Percentiles rank a stretch among this genome's conserved stretches.
Evolutionary conservation across 2,329 filamentous ascomycete species (phyloP).

Genomic region (Zasmidium citrigriseum): DNA sequence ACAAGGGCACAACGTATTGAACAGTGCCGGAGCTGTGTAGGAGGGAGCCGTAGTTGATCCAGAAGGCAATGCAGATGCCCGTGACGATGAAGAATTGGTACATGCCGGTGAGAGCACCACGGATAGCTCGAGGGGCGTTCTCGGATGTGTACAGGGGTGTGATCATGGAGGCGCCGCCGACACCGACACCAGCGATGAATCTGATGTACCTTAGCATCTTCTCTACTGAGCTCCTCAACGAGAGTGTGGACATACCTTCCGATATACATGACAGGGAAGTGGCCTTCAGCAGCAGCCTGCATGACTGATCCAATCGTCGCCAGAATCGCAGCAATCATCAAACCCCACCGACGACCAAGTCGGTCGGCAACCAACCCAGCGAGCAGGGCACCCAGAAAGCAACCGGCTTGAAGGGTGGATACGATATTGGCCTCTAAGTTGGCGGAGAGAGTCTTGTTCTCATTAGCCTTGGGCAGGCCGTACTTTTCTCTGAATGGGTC

Average conservation of each 20-base stretch:
- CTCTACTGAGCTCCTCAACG: neutral
- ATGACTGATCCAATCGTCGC: slow-evolving; percentile 71
- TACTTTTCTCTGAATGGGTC: slow-evolving; percentile 59
- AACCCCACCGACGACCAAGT: slow-evolving; percentile 68
- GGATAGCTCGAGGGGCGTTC: slow-evolving; percentile 39
- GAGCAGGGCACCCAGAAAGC: slow-evolving; percentile 70
- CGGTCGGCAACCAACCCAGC: slow-evolving; percentile 71
- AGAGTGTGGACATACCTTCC: slow-evolving; percentile 35
- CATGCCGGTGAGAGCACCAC: slow-evolving; percentile 60
- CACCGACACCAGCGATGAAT: slow-evolving; percentile 55
- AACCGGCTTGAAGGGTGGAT: slow-evolving; percentile 72
- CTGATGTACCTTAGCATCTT: slow-evolving; percentile 34
- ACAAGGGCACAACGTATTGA: slow-evolving; percentile 57
- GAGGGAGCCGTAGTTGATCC: slow-evolving; percentile 56
- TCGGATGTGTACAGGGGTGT: slow-evolving; percentile 62
- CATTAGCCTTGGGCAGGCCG: slow-evolving; percentile 41
- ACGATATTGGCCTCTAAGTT: slow-evolving; percentile 56
- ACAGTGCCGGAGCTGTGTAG: slow-evolving; percentile 50
- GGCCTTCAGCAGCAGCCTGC: slow-evolving; percentile 60
- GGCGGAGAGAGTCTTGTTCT: slow-evolving; percentile 23
- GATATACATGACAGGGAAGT: slow-evolving; percentile 23
- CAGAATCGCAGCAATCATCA: slow-evolving; percentile 61
- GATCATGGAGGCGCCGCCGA: slow-evolving; percentile 48
- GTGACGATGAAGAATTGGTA: slow-evolving; percentile 60
- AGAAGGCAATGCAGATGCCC: slow-evolving; percentile 17